Evolutionary conservation across 371 early-diverging fungal genomes (phyloP).

Genomic region (Haplosporangium sp.): DNA sequence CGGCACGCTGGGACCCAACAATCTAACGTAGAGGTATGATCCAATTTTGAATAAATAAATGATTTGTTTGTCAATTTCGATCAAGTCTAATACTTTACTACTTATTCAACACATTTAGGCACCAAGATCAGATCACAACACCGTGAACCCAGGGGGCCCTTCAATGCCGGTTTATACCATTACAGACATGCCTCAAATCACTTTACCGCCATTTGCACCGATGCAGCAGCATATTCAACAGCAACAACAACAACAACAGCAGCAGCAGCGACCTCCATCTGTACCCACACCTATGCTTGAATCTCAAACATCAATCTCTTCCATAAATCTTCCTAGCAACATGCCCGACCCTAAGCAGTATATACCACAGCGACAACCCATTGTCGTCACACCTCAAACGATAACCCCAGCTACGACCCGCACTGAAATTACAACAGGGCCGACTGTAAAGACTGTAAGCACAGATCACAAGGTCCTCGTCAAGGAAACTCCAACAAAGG

Average conservation of each 20-base stretch:
- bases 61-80: background rate
- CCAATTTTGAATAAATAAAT: background rate
- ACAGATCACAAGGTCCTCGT: constrained; percentile 31
- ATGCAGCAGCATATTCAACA: constrained; percentile 51
- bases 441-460: background rate
- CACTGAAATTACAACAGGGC: constrained; percentile 1
- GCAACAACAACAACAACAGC: constrained; percentile 28
- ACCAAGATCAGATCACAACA: constrained; percentile 3
- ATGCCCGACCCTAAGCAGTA: constrained; percentile 47
- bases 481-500: constrained; percentile 14
- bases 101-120: constrained; percentile 11
- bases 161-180: constrained; percentile 25
- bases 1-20: constrained; percentile 13
- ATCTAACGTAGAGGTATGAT: background rate
- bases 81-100: background rate
- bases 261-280: constrained; percentile 15
- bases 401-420: constrained; percentile 9
- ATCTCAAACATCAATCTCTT: constrained; percentile 4
- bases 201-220: constrained; percentile 49
- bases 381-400: constrained; percentile 3
- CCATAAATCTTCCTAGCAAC: constrained; percentile 20
- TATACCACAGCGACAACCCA: constrained; percentile 18
- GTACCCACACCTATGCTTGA: constrained; percentile 11
- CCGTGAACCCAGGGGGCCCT: background rate
- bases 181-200: constrained; percentile 50